Evolutionary conservation across 805 yeast species (phyloP), one percentile per base, ranked within the genome.

Genomic region (Metschnikowia cerradonensis): DNA sequence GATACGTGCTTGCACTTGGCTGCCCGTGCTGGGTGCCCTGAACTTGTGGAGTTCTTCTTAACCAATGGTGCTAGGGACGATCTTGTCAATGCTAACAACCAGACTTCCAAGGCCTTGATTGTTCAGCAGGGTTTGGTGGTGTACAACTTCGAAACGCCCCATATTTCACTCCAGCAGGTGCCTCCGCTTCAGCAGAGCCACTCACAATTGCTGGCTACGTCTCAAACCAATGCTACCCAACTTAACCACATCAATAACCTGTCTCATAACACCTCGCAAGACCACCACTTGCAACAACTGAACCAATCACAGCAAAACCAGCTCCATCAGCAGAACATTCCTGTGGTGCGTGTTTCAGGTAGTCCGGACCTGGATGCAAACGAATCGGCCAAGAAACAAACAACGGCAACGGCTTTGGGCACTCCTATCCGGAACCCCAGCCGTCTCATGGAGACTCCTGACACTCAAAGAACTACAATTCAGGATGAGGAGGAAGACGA

Each of bases 1-100:
- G 89, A 90, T 58, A 89, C 97, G 0, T 89, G 95, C 6, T 70
- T 90, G 45, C 96, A 90, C 60, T 72, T 92, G 41, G 90, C 96
- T 0, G 80, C 82, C 14, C 74, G 81, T 35, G 70, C 80, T 7
- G 96, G 96, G 7, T 79, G 84, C 47, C 65, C 76, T 43, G 83
- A 86, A 41, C 79, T 94, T 50, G 91, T 87, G 8, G 89, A 87
- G 55, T 88, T 86, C 54, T 75, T 94, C 45, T 67, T 94, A 47
- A 91, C 88, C 55, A 86, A 88, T 50, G 97, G 97, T 35, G 97
- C 97, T 7, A 68, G 77, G 60, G 80, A 75, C 58, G 85, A 76
- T 67, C 62, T 73, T 46, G 61, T 62, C 41, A 73, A 78, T 65
- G 58, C 75, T 57, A 62, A 63, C 51, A 67, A 69, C 51, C 76